Conservation (phyloP, 2,329 filamentous ascomycete genomes). For the Penicillium psychrosexuale region DNA sequence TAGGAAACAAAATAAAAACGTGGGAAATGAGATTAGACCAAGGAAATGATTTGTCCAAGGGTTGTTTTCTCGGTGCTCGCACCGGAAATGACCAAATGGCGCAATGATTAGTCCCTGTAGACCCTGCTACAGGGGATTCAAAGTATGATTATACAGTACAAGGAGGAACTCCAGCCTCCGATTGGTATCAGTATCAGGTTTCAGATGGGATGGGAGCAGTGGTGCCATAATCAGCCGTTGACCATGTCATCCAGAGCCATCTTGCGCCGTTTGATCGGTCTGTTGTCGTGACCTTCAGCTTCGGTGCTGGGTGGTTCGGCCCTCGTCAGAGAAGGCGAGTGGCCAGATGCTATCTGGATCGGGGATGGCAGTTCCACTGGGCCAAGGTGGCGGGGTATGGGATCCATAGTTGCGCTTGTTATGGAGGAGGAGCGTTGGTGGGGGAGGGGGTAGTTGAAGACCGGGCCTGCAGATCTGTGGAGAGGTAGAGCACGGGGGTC, state of each 20-base stretch:
- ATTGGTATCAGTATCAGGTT: conserved; percentile 1
- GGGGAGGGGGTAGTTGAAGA: conserved; percentile 27
- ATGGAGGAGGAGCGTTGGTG: conserved; percentile 26
- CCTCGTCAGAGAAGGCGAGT: conserved; percentile 16
- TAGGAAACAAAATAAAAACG: not conserved
- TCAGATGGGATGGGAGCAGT: not conserved
- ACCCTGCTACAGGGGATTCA: conserved; percentile 21
- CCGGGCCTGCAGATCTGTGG: conserved; percentile 26
- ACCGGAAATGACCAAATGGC: not conserved
- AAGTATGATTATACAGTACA: conserved; percentile 23
- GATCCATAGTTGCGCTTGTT: conserved; percentile 20
- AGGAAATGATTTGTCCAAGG: not conserved
- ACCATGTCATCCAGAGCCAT: conserved; percentile 44
- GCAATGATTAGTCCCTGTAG: conserved; percentile 18
- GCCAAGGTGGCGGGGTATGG: conserved; percentile 23
- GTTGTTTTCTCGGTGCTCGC: not conserved
- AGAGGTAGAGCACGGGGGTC: conserved; percentile 22
- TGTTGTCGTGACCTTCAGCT: conserved; percentile 19
- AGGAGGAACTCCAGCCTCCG: conserved; percentile 8
- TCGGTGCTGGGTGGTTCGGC: conserved; percentile 19
- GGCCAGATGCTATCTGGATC: conserved; percentile 11
- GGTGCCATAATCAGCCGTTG: conserved; percentile 29
- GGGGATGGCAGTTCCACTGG: conserved; percentile 20
- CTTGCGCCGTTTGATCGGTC: conserved; percentile 37
- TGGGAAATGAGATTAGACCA: not conserved